Evolutionary conservation across 768 basidiomycete species (phyloP), one percentile per base, ranked within the genome.

Genomic region (Cystobasidium onofrii): DNA sequence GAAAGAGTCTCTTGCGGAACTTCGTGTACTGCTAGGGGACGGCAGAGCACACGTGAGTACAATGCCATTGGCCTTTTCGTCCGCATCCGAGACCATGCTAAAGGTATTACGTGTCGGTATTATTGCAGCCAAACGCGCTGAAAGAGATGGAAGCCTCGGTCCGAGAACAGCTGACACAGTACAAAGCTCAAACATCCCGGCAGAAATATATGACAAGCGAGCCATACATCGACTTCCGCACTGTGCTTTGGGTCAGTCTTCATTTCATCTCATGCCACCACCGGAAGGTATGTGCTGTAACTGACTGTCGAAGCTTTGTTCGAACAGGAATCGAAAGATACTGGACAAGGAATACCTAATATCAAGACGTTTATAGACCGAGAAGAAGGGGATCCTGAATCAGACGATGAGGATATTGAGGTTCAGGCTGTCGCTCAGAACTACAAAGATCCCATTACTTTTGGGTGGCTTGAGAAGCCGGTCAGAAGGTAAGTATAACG

Each of bases 331-430:
- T 27, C 63, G 23, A 34, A 39, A 15, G 63, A 34, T 15, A 46
- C 25, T 27, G 43, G 63, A n/a, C 36, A 39, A 15, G 69, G 52
- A 12, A 36, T 71, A 20, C 69, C 69, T 3, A 29, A 52, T 44
- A 52, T 71, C 27, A 71, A 71, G 69, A 60, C 33, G 3, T 60
- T 71, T 36, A 71, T 71, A n/a, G 17, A 4, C 13, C 33, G 52
- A 7, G 69, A 71, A 71, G 69, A 71, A 27, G 69, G 27, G 12
- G 69, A 71, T 44, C 31, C 50, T 15, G 69, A 71, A 2, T 55
- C 50, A n/a, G 50, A 55, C 13, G 69, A 71, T 20, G 69, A 71
- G 20, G 69, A 71, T 25, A 71, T 71, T 23, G 69, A 71, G 34
- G 36, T 71, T 13, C 52, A 55, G 29, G 69, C 33, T 27, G 69